Conservation (phyloP, 148 eudicot species). For the Rhododendron vialii region DNA sequence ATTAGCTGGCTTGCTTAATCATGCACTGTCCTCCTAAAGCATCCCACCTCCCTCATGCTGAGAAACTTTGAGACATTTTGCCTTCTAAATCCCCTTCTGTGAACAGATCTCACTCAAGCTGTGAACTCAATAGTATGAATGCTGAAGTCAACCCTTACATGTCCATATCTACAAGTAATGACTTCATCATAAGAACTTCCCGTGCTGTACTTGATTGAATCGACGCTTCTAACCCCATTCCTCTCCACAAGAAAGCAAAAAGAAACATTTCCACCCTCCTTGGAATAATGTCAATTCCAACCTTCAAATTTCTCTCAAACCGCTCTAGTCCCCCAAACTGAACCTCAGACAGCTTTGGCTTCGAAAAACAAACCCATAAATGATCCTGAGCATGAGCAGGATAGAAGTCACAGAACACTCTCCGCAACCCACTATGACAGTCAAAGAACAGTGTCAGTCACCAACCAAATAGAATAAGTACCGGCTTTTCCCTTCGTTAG, state of each 20-base stretch:
- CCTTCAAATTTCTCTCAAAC: constrained; percentile 3
- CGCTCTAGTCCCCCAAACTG: background rate
- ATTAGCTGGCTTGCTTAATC: background rate
- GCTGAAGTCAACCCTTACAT: background rate
- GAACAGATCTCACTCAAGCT: background rate
- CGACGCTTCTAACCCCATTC: background rate
- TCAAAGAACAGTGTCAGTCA: background rate
- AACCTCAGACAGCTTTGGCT: background rate
- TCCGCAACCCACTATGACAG: background rate
- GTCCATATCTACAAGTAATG: background rate
- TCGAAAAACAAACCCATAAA: background rate
- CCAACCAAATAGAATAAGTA: background rate
- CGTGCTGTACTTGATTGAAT: background rate
- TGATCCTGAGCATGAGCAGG: background rate
- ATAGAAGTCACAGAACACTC: background rate
- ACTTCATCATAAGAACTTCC: background rate
- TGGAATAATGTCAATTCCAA: background rate
- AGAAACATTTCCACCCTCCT: background rate
- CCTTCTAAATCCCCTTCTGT: background rate
- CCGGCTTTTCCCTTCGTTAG: background rate
- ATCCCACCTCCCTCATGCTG: background rate
- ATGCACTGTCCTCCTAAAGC: background rate
- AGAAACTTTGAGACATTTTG: background rate
- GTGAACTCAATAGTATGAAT: background rate
- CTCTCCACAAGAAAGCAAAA: background rate